Conservation (phyloP, 2,329 filamentous ascomycete species). For the Fusarium marasasianum region DNA sequence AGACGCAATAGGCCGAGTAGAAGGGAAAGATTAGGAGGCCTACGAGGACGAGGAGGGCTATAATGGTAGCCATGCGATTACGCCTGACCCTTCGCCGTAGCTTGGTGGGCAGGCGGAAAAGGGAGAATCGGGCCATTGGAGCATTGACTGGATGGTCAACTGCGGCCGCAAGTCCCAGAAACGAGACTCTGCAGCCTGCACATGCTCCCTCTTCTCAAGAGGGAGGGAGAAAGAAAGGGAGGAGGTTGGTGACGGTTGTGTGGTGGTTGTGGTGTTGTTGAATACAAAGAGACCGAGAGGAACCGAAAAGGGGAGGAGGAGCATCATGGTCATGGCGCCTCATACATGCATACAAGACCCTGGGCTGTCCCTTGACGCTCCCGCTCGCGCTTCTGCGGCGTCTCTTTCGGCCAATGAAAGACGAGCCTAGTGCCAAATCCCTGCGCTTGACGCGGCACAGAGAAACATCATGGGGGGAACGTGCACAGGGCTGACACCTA, state of each 20-base stretch:
- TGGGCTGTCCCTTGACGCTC: background rate
- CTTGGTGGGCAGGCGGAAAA: constrained; percentile 65
- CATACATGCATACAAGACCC: constrained; percentile 15
- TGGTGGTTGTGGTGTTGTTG: constrained; percentile 14
- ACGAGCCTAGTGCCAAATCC: background rate
- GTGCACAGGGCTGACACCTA: constrained; percentile 31
- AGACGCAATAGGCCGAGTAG: constrained; percentile 72
- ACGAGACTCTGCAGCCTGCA: constrained; percentile 29
- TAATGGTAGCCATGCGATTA: constrained; percentile 66
- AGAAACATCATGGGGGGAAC: constrained; percentile 9
- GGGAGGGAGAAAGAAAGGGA: background rate
- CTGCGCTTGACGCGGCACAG: constrained; percentile 1
- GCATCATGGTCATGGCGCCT: constrained; percentile 1
- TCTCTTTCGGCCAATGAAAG: constrained; percentile 30
- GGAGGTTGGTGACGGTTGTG: constrained; percentile 14
- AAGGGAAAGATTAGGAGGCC: constrained; percentile 51
- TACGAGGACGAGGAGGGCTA: constrained; percentile 51
- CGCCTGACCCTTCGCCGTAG: constrained; percentile 66
- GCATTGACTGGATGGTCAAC: constrained; percentile 24
- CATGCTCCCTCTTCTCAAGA: constrained; percentile 34
- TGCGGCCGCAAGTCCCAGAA: constrained; percentile 36
- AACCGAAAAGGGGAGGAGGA: constrained; percentile 16
- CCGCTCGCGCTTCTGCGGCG: constrained; percentile 29
- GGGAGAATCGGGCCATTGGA: constrained; percentile 53
- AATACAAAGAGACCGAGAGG: constrained; percentile 9